Conservation (phyloP, 306 rosid genomes). For the Dryas drummondii region DNA sequence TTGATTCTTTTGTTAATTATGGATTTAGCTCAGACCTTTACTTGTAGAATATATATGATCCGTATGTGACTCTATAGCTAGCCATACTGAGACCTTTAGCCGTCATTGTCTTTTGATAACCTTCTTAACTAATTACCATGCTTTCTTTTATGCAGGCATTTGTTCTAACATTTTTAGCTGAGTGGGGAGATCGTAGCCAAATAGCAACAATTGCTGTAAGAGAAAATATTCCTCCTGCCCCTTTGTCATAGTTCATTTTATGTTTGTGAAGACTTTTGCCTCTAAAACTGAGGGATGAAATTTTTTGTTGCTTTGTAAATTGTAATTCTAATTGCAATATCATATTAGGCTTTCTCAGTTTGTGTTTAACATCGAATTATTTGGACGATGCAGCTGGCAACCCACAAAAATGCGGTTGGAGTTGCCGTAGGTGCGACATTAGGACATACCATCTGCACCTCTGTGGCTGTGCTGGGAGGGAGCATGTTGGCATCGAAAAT, state of each 20-base stretch:
- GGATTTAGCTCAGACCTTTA: not conserved
- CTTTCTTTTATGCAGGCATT: constrained; percentile 66
- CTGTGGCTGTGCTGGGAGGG: constrained; percentile 94
- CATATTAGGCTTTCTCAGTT: not conserved
- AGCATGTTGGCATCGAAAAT: constrained; percentile 97
- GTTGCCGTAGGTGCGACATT: constrained; percentile 92
- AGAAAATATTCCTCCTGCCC: not conserved
- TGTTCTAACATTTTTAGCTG: constrained; percentile 89
- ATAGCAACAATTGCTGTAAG: constrained; percentile 99
- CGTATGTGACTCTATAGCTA: not conserved
- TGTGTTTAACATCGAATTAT: not conserved
- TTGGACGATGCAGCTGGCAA: constrained; percentile 69
- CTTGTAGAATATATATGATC: not conserved
- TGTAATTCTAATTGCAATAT: too few species aligned
- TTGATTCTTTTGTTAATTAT: not conserved
- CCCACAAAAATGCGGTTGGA: constrained; percentile 94
- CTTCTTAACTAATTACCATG: constrained; percentile 11
- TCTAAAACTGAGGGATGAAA: not conserved
- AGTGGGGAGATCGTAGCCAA: constrained; percentile 99
- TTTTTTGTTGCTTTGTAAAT: not conserved
- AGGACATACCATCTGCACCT: constrained; percentile 95
- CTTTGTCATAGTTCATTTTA: constrained; percentile 7
- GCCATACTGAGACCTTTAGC: not conserved
- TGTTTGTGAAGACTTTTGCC: not conserved
- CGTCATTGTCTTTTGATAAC: constrained; percentile 1